Evolutionary conservation across 305 asterid genomes (phyloP).

Genomic region (Solanum hybrid): DNA sequence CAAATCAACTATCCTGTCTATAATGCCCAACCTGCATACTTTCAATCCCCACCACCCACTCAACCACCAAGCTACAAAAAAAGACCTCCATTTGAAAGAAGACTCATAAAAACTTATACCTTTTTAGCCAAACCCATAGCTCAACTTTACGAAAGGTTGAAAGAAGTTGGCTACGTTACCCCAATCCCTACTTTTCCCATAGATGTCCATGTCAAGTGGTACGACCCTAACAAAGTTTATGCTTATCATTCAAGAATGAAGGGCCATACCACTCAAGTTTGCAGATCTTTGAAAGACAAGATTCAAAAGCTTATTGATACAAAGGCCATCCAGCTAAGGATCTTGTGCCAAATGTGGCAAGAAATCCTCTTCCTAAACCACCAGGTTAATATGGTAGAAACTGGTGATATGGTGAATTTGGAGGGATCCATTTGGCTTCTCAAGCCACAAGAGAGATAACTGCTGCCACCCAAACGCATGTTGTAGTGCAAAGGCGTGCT

Average conservation of each 20-base stretch:
- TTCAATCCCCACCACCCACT: neutral
- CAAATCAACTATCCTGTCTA: too few relatives aligned
- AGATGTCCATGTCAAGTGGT: neutral
- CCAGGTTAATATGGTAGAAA: neutral
- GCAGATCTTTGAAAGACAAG: too few relatives aligned
- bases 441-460: neutral
- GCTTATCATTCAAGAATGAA: neutral
- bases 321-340: neutral
- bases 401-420: neutral
- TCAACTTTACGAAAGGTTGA: neutral
- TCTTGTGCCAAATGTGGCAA: neutral
- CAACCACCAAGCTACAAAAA: neutral
- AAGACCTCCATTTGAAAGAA: neutral
- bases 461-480: neutral
- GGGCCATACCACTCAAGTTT: neutral
- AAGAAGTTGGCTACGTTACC: neutral
- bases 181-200: neutral
- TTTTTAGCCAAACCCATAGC: neutral
- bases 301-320: neutral
- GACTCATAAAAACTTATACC: neutral
- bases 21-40: neutral
- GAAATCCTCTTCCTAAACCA: neutral
- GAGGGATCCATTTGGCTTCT: neutral
- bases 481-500: neutral
- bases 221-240: neutral